Percentiles rank a stretch among this genome's conserved stretches.
These are phyloP conservation scores for Entoloma clypeatum DNA, from an alignment of 1,284 basidiomycete species.

Conservation along the genomic window DNA sequence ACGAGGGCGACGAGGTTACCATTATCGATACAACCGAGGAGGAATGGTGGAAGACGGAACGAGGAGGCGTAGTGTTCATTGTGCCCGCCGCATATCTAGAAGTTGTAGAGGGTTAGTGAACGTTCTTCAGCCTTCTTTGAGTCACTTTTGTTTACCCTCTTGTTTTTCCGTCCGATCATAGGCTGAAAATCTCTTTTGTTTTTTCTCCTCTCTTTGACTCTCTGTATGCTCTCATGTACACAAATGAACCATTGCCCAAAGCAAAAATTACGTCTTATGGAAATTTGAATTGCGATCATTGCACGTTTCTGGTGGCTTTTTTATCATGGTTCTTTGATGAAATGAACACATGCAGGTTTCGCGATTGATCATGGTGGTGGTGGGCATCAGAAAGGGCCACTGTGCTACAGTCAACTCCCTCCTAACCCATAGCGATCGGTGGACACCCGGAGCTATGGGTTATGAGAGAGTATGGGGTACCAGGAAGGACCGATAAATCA, in stretches of 20 bases:
- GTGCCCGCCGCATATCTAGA: constrained; percentile 90
- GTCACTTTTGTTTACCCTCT: constrained; percentile 59
- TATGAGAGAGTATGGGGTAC: no score
- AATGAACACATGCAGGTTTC: no score
- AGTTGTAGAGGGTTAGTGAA: constrained; percentile 79
- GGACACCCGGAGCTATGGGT: no score
- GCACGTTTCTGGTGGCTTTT: no score
- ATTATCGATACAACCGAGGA: constrained; percentile 79
- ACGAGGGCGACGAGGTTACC: constrained; percentile 70
- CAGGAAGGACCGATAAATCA: no score
- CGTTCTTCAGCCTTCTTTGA: constrained; percentile 45
- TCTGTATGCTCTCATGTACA: constrained; percentile 39
- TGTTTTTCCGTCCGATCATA: constrained; percentile 49
- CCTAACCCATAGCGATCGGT: no score
- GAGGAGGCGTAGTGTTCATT: constrained; percentile 77
- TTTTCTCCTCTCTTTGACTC: constrained; percentile 47
- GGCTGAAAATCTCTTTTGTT: constrained; percentile 69
- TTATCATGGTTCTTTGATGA: no score
- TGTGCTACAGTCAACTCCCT: no score
- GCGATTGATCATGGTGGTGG: no score
- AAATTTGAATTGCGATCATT: no score
- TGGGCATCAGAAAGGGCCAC: no score
- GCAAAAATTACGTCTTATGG: constrained; percentile 26
- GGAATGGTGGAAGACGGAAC: constrained; percentile 95
- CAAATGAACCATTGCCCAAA: no score